Conservation (phyloP, 2,329 filamentous ascomycete genomes). For the Ilyonectria sp. region DNA sequence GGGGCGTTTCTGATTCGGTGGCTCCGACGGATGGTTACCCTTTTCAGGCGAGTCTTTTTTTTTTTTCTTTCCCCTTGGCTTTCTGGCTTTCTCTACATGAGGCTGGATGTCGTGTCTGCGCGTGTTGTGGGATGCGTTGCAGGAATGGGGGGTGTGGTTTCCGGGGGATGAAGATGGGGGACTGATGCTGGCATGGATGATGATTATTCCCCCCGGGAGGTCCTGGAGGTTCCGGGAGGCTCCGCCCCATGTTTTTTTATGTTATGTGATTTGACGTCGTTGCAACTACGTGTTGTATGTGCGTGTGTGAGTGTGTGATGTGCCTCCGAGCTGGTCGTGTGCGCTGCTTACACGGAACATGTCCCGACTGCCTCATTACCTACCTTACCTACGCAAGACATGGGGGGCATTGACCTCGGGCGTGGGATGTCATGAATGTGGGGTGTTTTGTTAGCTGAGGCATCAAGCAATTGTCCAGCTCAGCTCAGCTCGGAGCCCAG, state of each 20-base stretch:
- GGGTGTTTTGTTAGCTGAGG: slow-evolving; percentile 31
- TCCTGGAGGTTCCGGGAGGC: slow-evolving; percentile 20
- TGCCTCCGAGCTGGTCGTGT: not conserved
- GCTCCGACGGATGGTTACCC: slow-evolving; percentile 27
- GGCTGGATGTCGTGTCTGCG: slow-evolving; percentile 10
- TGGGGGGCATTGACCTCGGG: not conserved
- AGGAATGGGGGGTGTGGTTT: slow-evolving; percentile 18
- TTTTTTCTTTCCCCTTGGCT: not conserved
- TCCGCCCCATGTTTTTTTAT: slow-evolving; percentile 21
- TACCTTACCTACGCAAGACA: not conserved
- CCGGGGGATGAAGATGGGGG: slow-evolving; percentile 17
- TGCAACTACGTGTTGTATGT: not conserved
- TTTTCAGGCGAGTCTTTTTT: slow-evolving; percentile 19
- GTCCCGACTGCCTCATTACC: not conserved
- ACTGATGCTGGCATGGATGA: slow-evolving; percentile 9
- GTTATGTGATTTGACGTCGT: slow-evolving; percentile 21
- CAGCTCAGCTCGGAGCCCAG: slow-evolving; percentile 15
- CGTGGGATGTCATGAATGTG: slow-evolving; percentile 31
- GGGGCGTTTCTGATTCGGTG: slow-evolving; percentile 42
- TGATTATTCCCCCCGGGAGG: slow-evolving; percentile 8
- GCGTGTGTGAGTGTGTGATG: slow-evolving; percentile 1
- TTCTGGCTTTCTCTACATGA: slow-evolving; percentile 6
- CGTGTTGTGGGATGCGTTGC: slow-evolving; percentile 17
- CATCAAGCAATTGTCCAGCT: slow-evolving; percentile 11
- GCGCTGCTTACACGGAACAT: not conserved